These are phyloP conservation scores for Thelonectria discophora DNA, from an alignment of 2,329 filamentous ascomycete species.

Conservation along the genomic window DNA sequence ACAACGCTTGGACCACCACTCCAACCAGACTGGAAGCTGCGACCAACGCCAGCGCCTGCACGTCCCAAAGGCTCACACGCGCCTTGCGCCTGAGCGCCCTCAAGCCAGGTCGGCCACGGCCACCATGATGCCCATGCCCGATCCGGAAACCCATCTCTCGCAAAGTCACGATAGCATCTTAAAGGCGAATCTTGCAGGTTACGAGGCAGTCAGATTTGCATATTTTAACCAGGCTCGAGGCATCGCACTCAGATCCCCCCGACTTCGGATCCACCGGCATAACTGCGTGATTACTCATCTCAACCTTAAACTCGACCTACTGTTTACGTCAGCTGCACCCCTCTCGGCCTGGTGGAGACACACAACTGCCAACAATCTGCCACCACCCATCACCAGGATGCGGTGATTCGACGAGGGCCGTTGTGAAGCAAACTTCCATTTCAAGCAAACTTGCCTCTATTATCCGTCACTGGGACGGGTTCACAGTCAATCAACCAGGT, in stretches of 20 bases:
- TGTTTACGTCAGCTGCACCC: slow-evolving; percentile 4
- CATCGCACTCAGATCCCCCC: not conserved
- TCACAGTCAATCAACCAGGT: too few species aligned
- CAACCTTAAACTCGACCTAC: slow-evolving; percentile 1
- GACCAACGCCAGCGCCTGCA: slow-evolving; percentile 8
- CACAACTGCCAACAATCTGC: not conserved
- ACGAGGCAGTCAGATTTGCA: too few species aligned
- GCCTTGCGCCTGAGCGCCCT: not conserved
- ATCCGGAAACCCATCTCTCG: not conserved
- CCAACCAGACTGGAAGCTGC: too few species aligned
- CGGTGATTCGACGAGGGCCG: not conserved
- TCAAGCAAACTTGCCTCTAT: not conserved
- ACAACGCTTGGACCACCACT: slow-evolving; percentile 15
- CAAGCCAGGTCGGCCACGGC: not conserved
- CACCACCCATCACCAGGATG: not conserved
- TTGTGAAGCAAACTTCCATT: not conserved
- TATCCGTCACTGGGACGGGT: too few species aligned
- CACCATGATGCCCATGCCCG: not conserved
- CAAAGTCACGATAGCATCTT: not conserved
- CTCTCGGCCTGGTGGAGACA: not conserved
- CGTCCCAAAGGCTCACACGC: slow-evolving; percentile 9
- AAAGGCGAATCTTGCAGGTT: too few species aligned
- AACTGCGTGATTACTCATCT: not conserved
- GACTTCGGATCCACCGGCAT: not conserved
- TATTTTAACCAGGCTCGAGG: too few species aligned